phyloP scores from a whole-genome alignment of 208 protist genomes.

The Trypanosoma cruzi region DNA sequence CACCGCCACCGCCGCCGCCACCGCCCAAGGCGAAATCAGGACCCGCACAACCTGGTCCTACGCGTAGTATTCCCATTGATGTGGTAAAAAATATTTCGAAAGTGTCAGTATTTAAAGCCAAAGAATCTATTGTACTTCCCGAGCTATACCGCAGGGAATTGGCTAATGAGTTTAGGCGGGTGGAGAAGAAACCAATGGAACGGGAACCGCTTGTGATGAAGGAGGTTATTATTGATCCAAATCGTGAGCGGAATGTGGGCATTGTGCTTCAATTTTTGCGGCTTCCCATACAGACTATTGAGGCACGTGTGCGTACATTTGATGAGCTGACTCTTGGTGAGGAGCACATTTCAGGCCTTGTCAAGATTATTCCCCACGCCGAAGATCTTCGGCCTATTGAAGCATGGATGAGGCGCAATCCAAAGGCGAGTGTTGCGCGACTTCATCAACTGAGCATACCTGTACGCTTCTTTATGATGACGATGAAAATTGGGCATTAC shows the following conservation, averaged over 20 bases:
- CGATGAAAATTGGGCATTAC: conserved; percentile 64
- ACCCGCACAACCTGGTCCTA: conserved; percentile 10
- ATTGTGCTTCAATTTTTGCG: conserved; percentile 82
- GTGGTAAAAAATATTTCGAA: conserved; percentile 28
- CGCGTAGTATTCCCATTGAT: conserved; percentile 64
- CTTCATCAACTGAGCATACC: conserved; percentile 48
- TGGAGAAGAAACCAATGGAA: conserved; percentile 27
- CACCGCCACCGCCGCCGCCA: conserved; percentile 28
- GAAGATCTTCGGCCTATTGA: conserved; percentile 62
- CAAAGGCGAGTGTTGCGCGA: conserved; percentile 41
- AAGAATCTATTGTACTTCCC: conserved; percentile 24
- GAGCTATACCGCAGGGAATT: conserved; percentile 29
- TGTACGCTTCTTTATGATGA: conserved; percentile 83
- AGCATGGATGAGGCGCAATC: conserved; percentile 30
- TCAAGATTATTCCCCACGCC: conserved; percentile 66
- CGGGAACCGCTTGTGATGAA: conserved; percentile 7
- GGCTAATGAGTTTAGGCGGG: conserved; percentile 35
- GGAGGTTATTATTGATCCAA: conserved; percentile 41
- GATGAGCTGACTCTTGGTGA: conserved; percentile 77
- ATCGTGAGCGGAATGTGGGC: conserved; percentile 70
- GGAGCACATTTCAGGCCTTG: conserved; percentile 58
- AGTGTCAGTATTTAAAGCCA: conserved; percentile 34
- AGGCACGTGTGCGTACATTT: conserved; percentile 71
- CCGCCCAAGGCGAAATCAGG: conserved; percentile 13
- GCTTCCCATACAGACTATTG: conserved; percentile 72